Percentiles rank a stretch among this genome's conserved stretches.
These are phyloP conservation scores for Pezicula neosporulosa DNA, from an alignment of 2,329 filamentous ascomycete species.

Conservation along the genomic window DNA sequence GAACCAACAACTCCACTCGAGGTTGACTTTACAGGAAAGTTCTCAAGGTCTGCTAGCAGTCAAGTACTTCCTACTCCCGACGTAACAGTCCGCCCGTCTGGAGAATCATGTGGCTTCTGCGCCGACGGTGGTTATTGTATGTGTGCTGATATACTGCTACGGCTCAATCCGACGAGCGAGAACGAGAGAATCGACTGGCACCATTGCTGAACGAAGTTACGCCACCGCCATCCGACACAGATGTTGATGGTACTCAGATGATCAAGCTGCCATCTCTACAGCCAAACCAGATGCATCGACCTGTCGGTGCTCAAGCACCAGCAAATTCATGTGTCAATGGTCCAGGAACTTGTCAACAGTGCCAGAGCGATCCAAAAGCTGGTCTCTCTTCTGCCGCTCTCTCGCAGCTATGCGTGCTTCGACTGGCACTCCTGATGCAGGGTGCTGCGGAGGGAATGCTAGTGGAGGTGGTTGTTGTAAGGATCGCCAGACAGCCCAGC, in stretches of 20 bases:
- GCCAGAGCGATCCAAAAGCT: constrained; percentile 72
- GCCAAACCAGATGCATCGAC: constrained; percentile 28
- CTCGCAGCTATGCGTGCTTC: constrained; percentile 57
- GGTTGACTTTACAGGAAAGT: constrained; percentile 70
- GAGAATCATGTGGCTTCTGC: constrained; percentile 79
- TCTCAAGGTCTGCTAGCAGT: constrained; percentile 37
- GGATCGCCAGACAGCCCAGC: constrained; percentile 19
- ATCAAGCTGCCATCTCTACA: constrained; percentile 53
- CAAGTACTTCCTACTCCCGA: constrained; percentile 18
- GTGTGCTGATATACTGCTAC: constrained; percentile 64
- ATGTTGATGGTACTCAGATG: constrained; percentile 53
- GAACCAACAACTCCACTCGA: constrained; percentile 49
- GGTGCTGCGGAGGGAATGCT: constrained; percentile 61
- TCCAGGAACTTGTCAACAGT: constrained; percentile 77
- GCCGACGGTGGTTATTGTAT: constrained; percentile 79
- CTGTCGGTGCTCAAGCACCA: constrained; percentile 14
- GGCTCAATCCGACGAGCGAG: constrained; percentile 26
- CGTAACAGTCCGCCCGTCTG: constrained; percentile 34
- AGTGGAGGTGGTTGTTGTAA: constrained; percentile 63
- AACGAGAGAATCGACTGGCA: constrained; percentile 31
- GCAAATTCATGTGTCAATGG: constrained; percentile 46
- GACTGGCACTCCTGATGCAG: constrained; percentile 34
- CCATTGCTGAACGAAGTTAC: constrained; percentile 46
- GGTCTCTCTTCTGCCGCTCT: constrained; percentile 81
- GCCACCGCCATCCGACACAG: constrained; percentile 48